Evolutionary conservation across 192 early-diverging fungal genomes (phyloP), one percentile per base, ranked within the genome.

Genomic region (Backusella liffmaniae): DNA sequence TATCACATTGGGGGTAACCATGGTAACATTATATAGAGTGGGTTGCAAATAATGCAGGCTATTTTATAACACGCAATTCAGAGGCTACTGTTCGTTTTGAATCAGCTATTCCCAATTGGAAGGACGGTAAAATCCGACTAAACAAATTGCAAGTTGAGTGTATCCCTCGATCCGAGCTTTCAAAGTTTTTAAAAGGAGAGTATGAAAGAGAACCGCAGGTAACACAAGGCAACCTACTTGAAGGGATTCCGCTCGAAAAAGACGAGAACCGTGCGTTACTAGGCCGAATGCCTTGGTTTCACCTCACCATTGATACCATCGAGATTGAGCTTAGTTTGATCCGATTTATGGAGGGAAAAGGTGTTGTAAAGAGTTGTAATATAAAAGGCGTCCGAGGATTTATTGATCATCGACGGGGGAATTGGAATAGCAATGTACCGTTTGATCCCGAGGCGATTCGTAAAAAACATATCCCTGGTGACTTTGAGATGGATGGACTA

Each of bases 91-190:
- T 99, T 35, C 88, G 87, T 1, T 97, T 98, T 72, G 96, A 97
- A 66, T 92, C 94, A 2, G 96, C 94, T 1, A 96, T 98, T 8
- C 98, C 98, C 0, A 92, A 92, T 37, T 99, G 98, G 98, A 88
- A 92, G 51, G 90, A 92, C 21, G 97, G 97, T 5, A 88, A 89
- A 5, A 96, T 99, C 65, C 86, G 91, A 9, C 83, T 99, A 13
- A 91, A 87, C 36, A 98, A 98, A 79, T 94, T 99, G 8, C 82
- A 81, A 10, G 81, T 90, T 9, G 76, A 79, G 29, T 75, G 84
- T 8, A 84, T 84, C 71, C 80, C 80, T 18, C 76, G 73, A n/a
- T 80, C 81, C 16, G 81, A 80, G 37, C 78, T 59, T 10, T 41
- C 56, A 32, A 79, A 80, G 72, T 77, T 83, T 44, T 73, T 80